phyloP scores from a whole-genome alignment of 2,329 filamentous ascomycete species.

The Juglanconis sp. region DNA sequence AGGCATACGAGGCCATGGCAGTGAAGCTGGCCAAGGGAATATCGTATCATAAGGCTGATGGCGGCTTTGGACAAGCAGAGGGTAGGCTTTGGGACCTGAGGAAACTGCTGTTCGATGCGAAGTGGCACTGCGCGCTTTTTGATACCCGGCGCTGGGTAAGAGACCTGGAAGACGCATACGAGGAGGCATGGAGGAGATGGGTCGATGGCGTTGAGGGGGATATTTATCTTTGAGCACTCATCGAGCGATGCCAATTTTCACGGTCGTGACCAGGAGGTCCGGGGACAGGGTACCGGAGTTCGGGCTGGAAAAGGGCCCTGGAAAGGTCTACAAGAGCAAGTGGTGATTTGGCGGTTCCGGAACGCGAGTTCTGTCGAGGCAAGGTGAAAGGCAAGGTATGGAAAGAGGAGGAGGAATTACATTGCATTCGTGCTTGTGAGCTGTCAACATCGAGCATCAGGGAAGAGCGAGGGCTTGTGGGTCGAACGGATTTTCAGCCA shows the following conservation, averaged over 20 bases:
- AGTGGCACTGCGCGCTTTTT: slow-evolving; percentile 86
- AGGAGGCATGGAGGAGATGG: slow-evolving; percentile 86
- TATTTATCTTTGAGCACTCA: slow-evolving; percentile 65
- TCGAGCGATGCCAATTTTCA: not conserved
- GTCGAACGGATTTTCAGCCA: not conserved
- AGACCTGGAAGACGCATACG: slow-evolving; percentile 85
- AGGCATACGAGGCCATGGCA: slow-evolving; percentile 79
- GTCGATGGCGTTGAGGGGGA: slow-evolving; percentile 83
- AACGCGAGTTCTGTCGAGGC: slow-evolving; percentile 11
- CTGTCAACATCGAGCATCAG: not conserved
- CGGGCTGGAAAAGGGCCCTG: not conserved
- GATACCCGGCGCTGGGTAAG: slow-evolving; percentile 87
- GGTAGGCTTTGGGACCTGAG: slow-evolving; percentile 78
- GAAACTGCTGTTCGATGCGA: slow-evolving; percentile 74
- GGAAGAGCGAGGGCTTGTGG: not conserved
- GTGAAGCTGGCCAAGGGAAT: slow-evolving; percentile 64
- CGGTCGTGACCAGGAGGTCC: not conserved
- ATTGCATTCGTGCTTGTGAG: not conserved
- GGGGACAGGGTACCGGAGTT: not conserved
- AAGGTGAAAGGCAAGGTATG: not conserved
- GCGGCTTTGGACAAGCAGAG: slow-evolving; percentile 48
- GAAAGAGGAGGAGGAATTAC: not conserved
- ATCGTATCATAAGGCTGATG: slow-evolving; percentile 48
- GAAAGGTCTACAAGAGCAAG: not conserved
- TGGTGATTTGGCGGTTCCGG: slow-evolving; percentile 2